Percentiles rank a stretch among this genome's conserved stretches.
Evolutionary conservation across 768 basidiomycete species (phyloP).

Genomic region (Tylopilus sp.): DNA sequence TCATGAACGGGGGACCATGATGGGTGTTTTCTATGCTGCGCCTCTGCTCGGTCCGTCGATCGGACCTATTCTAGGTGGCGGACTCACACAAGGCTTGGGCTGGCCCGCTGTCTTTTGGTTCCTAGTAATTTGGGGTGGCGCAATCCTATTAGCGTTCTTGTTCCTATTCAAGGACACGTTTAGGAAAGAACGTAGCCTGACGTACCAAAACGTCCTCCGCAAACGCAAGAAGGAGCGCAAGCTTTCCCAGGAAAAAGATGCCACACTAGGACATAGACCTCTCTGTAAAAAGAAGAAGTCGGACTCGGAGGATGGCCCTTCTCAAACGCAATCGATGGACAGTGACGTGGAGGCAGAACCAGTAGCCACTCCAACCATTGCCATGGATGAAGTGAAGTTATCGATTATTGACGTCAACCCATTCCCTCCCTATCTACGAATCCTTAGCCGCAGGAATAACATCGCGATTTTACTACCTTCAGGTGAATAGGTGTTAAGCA

Average conservation of each 20-base stretch:
- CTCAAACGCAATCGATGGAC: conserved; percentile 10
- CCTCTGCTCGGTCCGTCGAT: conserved; percentile 71
- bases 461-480: conserved; percentile 46
- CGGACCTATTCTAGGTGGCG: conserved; percentile 71
- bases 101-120: conserved; percentile 92
- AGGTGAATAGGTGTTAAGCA: conserved; percentile 29
- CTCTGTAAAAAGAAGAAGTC: conserved; percentile 2
- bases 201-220: conserved; percentile 68
- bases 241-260: conserved; percentile 14
- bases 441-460: conserved; percentile 66
- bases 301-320: neutral
- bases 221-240: conserved; percentile 32
- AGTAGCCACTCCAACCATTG: conserved; percentile 7
- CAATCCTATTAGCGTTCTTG: conserved; percentile 54
- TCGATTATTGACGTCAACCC: conserved; percentile 73
- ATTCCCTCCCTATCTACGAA: conserved; percentile 54
- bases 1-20: conserved; percentile 67
- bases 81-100: conserved; percentile 57
- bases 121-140: conserved; percentile 58
- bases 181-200: conserved; percentile 74
- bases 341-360: conserved; percentile 23
- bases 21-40: conserved; percentile 80
- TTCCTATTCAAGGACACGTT: conserved; percentile 83
- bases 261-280: conserved; percentile 3
- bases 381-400: conserved; percentile 43